A percentile compares a stretch with the other conserved stretches of the same genome.
These are phyloP conservation scores for Fusarium guadeloupense DNA, from an alignment of 2,329 filamentous ascomycete species.

Conservation along the genomic window DNA sequence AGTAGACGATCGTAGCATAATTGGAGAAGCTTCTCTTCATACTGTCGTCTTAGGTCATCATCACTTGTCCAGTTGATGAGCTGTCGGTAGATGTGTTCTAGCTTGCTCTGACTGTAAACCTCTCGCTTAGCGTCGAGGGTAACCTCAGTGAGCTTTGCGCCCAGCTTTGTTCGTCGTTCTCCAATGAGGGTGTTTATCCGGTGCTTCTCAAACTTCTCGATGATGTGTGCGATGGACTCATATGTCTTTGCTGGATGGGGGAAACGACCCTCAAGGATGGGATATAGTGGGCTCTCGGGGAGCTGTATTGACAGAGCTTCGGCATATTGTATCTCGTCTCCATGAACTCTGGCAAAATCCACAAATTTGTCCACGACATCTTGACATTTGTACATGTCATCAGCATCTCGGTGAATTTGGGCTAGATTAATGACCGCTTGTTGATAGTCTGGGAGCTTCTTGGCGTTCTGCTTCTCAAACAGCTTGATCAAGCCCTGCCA, in stretches of 20 bases:
- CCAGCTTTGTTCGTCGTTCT: conserved; percentile 86
- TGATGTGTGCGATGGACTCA: conserved; percentile 81
- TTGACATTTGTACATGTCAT: conserved; percentile 70
- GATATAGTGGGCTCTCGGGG: conserved; percentile 82
- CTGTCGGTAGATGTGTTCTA: conserved; percentile 83
- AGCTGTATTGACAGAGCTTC: conserved; percentile 79
- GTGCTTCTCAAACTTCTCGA: conserved; percentile 87
- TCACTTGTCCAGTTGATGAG: conserved; percentile 91
- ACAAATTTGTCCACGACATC: conserved; percentile 82
- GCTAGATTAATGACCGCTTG: conserved; percentile 77
- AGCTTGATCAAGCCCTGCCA: conserved; percentile 91
- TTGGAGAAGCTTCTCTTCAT: conserved; percentile 89
- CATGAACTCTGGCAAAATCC: conserved; percentile 75
- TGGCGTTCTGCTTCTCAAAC: conserved; percentile 78
- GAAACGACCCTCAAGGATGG: conserved; percentile 83
- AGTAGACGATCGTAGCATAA: conserved; percentile 82
- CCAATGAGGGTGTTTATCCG: conserved; percentile 90
- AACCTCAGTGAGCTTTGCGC: conserved; percentile 83
- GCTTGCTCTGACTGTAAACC: conserved; percentile 75
- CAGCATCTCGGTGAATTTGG: conserved; percentile 74
- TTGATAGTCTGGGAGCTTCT: conserved; percentile 78
- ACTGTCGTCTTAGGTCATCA: conserved; percentile 82
- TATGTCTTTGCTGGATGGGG: conserved; percentile 84
- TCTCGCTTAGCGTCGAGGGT: conserved; percentile 89
- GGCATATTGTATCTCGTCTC: conserved; percentile 77